Evolutionary conservation across 192 early-diverging fungal species (phyloP).

Genomic region (Podochytrium sp.): DNA sequence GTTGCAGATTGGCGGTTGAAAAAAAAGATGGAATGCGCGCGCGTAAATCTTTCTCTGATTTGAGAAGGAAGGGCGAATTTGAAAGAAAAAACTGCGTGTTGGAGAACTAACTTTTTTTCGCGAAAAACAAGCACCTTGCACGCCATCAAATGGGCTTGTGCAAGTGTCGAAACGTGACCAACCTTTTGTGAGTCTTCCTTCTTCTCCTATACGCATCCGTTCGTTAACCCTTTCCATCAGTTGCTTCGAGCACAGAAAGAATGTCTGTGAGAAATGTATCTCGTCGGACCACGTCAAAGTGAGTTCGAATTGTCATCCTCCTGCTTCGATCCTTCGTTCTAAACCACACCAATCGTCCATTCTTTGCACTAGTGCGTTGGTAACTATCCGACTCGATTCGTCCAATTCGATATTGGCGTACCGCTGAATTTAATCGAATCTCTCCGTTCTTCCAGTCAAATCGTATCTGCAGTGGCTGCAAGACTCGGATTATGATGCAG

Average conservation of each 20-base stretch:
- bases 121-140: too few relatives aligned
- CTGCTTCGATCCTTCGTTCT: too few relatives aligned
- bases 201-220: too few relatives aligned
- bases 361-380: slow-evolving; percentile 39
- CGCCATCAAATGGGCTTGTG: slow-evolving; percentile 61
- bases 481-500: slow-evolving; percentile 56
- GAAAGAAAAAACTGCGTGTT: too few relatives aligned
- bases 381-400: slow-evolving; percentile 14
- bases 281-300: slow-evolving; percentile 47
- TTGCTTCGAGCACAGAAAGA: slow-evolving; percentile 61
- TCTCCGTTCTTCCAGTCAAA: slow-evolving; percentile 35
- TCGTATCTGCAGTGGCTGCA: slow-evolving; percentile 64
- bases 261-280: slow-evolving; percentile 63
- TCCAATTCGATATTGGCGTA: neutral
- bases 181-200: slow-evolving; percentile 38
- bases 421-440: too few relatives aligned
- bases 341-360: too few relatives aligned
- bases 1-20: too few relatives aligned
- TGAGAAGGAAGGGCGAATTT: too few relatives aligned
- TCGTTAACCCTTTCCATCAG: neutral
- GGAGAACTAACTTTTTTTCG: too few relatives aligned
- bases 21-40: too few relatives aligned
- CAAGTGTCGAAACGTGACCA: slow-evolving; percentile 59
- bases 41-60: neutral
- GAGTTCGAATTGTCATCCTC: neutral